Base-by-base conservation (phyloP, 257 asterid species). In the Fraxinus excelsior region DNA sequence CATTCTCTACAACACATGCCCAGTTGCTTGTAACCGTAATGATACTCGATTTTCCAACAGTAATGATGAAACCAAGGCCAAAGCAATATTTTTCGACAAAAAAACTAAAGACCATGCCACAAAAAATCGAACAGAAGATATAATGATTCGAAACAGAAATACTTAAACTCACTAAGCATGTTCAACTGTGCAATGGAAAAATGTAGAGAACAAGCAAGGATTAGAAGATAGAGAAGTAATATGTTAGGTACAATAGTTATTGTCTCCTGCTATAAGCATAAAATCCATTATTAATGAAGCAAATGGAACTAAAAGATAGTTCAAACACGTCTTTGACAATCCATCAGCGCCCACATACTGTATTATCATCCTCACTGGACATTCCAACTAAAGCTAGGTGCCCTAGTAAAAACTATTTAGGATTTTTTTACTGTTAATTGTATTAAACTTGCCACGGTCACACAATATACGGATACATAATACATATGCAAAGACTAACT, bases 401-500 rank as follows among this genome's bases (percentile, higher is more conserved):
- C 67, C 67, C 18, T 23, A 8, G 67, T 9, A 60, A 21, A 21
- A 60, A 23, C 67, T 31, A 23, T 9, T 60, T 23, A 25, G 67
- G n/a, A 16, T 7, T 25, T 6, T 10, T 16, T 53, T 7, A 6
- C 9, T 7, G 28, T 53, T 7, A 21, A 26, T 62, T 25, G 68
- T 62, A 62, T 62, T 11, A 62, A 62, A 62, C 34, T 62, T 25
- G 32, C 7, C 6, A 25, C 7, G 7, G 34, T 9, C 16, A 62
- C 35, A 23, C 34, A 23, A 28, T 42, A 42, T 3, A 58, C 13
- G 28, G 28, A n/a, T n/a, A 23, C 66, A 12, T 21, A 23, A 58
- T 58, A n/a, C 7, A 58, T 58, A 7, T 7, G 26, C 31, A 21
- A 21, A 60, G 32, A 25, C 2, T 44, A 9, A 32, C 80, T 95